Evolutionary conservation across 495 filamentous ascomycete species (phyloP).

Genomic region (Aspergillus mulundensis): DNA sequence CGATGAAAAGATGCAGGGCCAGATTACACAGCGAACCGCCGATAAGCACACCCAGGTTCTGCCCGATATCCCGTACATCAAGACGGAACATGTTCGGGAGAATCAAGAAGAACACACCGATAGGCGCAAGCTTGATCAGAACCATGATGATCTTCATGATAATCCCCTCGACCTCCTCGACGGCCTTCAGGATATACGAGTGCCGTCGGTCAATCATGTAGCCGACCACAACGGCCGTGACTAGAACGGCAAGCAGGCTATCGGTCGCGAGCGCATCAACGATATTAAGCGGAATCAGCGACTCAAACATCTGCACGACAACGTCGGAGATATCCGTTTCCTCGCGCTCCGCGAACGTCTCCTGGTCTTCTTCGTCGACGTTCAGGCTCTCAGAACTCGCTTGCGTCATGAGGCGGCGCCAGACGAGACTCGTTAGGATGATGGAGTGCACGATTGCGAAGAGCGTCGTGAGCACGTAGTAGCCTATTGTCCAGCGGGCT

Average conservation of each 20-base stretch:
- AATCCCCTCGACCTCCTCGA: conserved; percentile 8
- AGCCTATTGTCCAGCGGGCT: conserved; percentile 12
- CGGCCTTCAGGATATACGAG: conserved; percentile 7
- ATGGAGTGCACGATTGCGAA: conserved; percentile 11
- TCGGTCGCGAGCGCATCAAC: conserved; percentile 8
- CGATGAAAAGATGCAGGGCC: conserved; percentile 8
- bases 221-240: conserved; percentile 8
- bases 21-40: conserved; percentile 3
- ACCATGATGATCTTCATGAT: conserved; percentile 11
- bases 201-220: conserved; percentile 3
- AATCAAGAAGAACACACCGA: conserved; percentile 14
- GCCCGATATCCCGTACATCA: conserved; percentile 5
- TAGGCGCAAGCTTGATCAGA: conserved; percentile 8
- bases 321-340: conserved; percentile 6
- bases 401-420: conserved; percentile 8
- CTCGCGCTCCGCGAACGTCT: conserved; percentile 5
- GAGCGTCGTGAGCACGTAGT: conserved; percentile 12
- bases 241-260: conserved; percentile 11
- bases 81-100: conserved; percentile 13
- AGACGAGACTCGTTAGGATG: conserved; percentile 8
- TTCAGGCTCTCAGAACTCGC: background rate
- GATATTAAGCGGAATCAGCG: conserved; percentile 2
- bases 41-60: conserved; percentile 11
- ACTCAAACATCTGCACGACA: conserved; percentile 13
- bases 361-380: conserved; percentile 6